A percentile compares a stretch with the other conserved stretches of the same genome.
Evolutionary conservation across 2,329 filamentous ascomycete genomes (phyloP).

Genomic region (Colletotrichum filicis): DNA sequence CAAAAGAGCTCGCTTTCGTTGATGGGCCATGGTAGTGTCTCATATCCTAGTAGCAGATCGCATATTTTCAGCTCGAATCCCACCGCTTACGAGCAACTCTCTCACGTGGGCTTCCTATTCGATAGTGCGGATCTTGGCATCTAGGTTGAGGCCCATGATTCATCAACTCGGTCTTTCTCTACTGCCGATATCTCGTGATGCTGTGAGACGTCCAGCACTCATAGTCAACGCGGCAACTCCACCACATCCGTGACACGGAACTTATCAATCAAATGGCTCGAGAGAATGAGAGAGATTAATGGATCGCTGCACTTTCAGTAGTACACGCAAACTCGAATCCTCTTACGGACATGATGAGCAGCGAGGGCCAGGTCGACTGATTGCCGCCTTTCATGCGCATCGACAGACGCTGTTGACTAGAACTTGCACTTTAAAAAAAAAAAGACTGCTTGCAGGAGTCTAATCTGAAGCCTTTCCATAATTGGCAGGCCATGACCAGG

Average conservation of each 20-base stretch:
- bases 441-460: too few species aligned
- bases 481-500: too few species aligned
- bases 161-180: neutral
- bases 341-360: too few species aligned
- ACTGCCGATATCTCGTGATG: neutral
- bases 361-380: too few species aligned
- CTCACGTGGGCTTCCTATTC: neutral
- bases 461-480: too few species aligned
- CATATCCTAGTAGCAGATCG: neutral
- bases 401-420: too few species aligned
- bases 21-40: neutral
- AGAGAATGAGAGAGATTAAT: neutral
- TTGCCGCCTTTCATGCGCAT: too few species aligned
- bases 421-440: too few species aligned
- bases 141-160: neutral
- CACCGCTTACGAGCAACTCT: neutral
- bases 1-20: neutral
- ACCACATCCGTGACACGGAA: neutral
- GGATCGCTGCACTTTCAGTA: neutral
- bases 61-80: neutral
- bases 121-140: neutral
- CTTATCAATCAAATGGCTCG: fast-evolving
- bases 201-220: neutral
- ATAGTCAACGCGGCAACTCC: neutral
- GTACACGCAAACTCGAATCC: too few species aligned